phyloP scores from a whole-genome alignment of 1,284 basidiomycete genomes.

The Sphagnurus paluster region DNA sequence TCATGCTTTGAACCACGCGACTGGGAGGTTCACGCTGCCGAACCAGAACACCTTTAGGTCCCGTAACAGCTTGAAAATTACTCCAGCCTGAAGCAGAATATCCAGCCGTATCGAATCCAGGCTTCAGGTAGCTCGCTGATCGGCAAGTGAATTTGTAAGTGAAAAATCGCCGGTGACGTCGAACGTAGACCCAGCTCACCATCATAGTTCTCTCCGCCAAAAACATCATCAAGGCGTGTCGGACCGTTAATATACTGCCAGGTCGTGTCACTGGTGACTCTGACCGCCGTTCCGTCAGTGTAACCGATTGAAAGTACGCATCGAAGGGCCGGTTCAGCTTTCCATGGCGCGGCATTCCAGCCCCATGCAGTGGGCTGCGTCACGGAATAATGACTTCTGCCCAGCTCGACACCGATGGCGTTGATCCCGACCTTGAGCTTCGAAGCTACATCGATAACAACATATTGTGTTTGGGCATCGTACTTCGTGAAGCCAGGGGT shows the following conservation, averaged over 20 bases:
- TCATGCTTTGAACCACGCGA: conserved; percentile 21
- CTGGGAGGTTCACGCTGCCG: conserved; percentile 24
- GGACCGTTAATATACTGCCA: conserved; percentile 28
- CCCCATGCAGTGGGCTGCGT: conserved; percentile 28
- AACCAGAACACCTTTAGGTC: conserved; percentile 23
- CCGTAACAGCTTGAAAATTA: conserved; percentile 17
- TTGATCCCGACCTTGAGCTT: conserved; percentile 19
- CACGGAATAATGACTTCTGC: conserved; percentile 27
- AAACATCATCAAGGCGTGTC: conserved; percentile 28
- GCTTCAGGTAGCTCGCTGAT: conserved; percentile 26
- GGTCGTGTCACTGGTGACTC: conserved; percentile 18
- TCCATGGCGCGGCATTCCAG: conserved; percentile 28
- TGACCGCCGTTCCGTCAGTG: conserved; percentile 21
- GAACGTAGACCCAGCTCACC: conserved; percentile 17
- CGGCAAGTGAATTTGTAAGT: neutral
- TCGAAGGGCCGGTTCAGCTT: conserved; percentile 25
- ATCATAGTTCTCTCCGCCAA: conserved; percentile 30
- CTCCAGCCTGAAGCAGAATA: conserved; percentile 24
- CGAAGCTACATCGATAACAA: conserved; percentile 23
- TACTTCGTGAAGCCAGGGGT: conserved; percentile 31
- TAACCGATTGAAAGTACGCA: conserved; percentile 24
- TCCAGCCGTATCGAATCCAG: conserved; percentile 19
- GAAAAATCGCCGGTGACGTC: neutral
- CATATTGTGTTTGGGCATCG: conserved; percentile 26
- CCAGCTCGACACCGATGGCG: conserved; percentile 25